These are phyloP conservation scores for Naganishia kalamii DNA, from an alignment of 768 basidiomycete species.

Conservation along the genomic window DNA sequence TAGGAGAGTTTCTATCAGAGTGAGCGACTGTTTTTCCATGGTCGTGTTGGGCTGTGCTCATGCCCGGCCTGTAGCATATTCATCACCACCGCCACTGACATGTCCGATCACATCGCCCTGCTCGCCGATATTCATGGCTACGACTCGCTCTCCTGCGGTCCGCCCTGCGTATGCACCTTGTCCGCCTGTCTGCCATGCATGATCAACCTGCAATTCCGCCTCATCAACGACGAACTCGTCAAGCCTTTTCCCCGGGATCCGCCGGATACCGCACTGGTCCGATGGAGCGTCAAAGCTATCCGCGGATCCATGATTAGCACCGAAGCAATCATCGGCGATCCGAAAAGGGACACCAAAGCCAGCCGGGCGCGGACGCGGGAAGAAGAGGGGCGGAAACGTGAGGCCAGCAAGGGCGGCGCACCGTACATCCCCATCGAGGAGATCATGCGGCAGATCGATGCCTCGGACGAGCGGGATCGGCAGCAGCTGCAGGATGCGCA, in stretches of 20 bases:
- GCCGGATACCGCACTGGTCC: constrained; percentile 16
- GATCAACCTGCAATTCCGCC: constrained; percentile 16
- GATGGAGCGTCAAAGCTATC: constrained; percentile 19
- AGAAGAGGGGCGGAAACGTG: not conserved
- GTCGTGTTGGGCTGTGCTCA: not conserved
- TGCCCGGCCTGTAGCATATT: not conserved
- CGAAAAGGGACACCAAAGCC: not conserved
- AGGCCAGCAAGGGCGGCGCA: not conserved
- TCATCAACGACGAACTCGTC: constrained; percentile 10
- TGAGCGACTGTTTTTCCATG: not conserved
- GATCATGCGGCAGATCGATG: constrained; percentile 13
- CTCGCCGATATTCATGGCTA: constrained; percentile 3
- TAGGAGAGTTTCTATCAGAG: constrained; percentile 19
- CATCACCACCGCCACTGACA: constrained; percentile 17
- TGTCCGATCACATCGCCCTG: not conserved
- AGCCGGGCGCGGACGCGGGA: not conserved
- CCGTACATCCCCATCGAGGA: constrained; percentile 8
- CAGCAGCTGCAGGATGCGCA: constrained; percentile 13
- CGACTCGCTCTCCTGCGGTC: constrained; percentile 20
- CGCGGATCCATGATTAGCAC: constrained; percentile 10
- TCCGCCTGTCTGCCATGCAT: constrained; percentile 23
- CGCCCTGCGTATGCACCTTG: constrained; percentile 25
- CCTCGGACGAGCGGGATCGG: constrained; percentile 10
- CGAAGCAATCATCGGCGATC: constrained; percentile 4
- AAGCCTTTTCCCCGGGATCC: constrained; percentile 18